Evolutionary conservation across 2,329 filamentous ascomycete genomes (phyloP), one percentile per base, ranked within the genome.

Genomic region (Fusarium sp.): DNA sequence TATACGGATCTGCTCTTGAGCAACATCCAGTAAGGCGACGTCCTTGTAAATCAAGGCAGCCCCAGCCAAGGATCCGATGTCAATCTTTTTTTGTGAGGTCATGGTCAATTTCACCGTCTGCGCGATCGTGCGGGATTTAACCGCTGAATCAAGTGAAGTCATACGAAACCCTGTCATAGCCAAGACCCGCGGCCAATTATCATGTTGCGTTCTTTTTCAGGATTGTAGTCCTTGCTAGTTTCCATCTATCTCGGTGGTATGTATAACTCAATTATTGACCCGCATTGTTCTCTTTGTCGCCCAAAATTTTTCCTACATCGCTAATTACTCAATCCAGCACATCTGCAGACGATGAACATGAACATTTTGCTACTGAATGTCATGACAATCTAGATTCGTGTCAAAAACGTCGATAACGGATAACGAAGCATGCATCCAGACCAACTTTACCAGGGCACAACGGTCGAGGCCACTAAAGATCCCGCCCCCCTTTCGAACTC

Each of bases 381-480:
- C 2, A 52, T 17, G 5, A 2, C 25, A 6, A 52, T 52, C 47
- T 52, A 52, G 47, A 40, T 7, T 30, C 15, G n/a, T 17, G 30
- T 38, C 35, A 6, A 56, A 5, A 10, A 40, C 11, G 15, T 12
- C 2, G 8, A 22, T 14, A 10, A 17, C 12, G 60, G 43, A 47
- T 47, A 47, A 32, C 47, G 15, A 47, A 33, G 22, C 5, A 40
- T 59, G 71, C 33, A 22, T 22, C 22, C 22, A 69, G 68, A 69
- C 20, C 38, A 45, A 32, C 50, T 52, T 33, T 40, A 25, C 20
- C 22, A 27, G 9, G 22, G 57, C 30, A 33, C 61, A 56, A 69
- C 35, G 5, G 9, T 65, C 68, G 57, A 69, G 65, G 59, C 15
- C 65, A 40, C 33, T 35, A 8, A 54, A 14, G 47, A 62, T 64